Conservation (phyloP, 345 rosid species). For the Ceriops decandra region DNA sequence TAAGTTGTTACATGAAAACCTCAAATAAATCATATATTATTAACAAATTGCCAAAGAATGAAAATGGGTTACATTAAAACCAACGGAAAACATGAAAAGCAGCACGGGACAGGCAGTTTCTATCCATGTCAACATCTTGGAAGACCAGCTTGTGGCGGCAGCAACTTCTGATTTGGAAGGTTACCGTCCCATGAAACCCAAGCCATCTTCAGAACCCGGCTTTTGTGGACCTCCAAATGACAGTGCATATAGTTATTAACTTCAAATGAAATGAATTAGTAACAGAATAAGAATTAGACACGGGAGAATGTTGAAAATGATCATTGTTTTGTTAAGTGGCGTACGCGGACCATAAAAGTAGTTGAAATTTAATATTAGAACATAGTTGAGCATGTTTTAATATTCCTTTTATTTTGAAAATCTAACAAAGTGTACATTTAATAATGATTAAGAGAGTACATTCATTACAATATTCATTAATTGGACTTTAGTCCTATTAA, state of each 20-base stretch:
- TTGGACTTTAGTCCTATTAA: background rate
- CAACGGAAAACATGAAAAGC: background rate
- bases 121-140: background rate
- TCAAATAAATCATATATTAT: no score
- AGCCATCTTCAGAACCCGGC: conserved; percentile 20
- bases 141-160: conserved; percentile 15
- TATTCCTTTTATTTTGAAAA: no score
- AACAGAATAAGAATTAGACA: background rate
- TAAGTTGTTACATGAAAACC: no score
- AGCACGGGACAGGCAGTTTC: background rate
- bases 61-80: background rate
- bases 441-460: no score
- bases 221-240: conserved; percentile 8
- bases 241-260: background rate
- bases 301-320: background rate
- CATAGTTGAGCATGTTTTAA: no score
- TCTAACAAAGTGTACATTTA: no score
- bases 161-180: conserved; percentile 19
- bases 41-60: background rate
- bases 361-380: no score
- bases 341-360: background rate
- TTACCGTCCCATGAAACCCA: conserved; percentile 18
- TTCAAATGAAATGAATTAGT: background rate
- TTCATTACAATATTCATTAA: no score
- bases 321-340: background rate